Evolutionary conservation across 2,329 filamentous ascomycete genomes (phyloP), one percentile per base, ranked within the genome.

Genomic region (Diplodia scrobiculata): DNA sequence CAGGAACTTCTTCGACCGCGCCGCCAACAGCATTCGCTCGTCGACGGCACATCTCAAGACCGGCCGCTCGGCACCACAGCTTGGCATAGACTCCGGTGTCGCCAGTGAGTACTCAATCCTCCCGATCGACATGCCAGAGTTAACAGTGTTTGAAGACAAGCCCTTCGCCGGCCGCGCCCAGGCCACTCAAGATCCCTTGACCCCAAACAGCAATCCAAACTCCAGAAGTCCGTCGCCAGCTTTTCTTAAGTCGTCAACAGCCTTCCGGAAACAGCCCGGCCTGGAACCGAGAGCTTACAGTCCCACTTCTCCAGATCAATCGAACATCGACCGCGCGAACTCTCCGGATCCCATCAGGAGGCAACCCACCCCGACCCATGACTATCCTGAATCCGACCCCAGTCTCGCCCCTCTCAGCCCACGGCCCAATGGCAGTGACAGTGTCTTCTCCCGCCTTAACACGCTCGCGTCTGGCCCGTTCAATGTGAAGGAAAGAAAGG

Each of bases 381-480:
- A 69, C 47, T 77, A 78, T 63, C 72, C 73, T 21, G 71, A 74
- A 65, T 71, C 75, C 17, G 74, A 72, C 60, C 73, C 76, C 14
- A 69, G 74, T 3, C 82, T 82, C 71, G 82, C 82, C 25, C 79
- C 83, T 3, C 75, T 80, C 21, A 87, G 81, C 68, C 84, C 85
- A 29, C 75, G 74, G 38, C 73, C 72, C 1, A 76, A 76, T 69
- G 78, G 73, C 19, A 78, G 76, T 67, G 78, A 75, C 58, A 80
- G 76, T 63, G 55, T 91, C 32, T 72, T 89, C 70, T 83, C 85
- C 68, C 84, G 86, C 62, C 86, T 91, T 82, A 84, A 90, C 70
- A 83, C 80, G 9, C 88, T 91, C 72, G 82, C 86, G 1, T 86
- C 88, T 1, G 88, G 87, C 0, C 88, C 89, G 34, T 66, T 66